These are phyloP conservation scores for Halophytophthora polymorphica DNA, from an alignment of 352 stramenopile genomes.

Conservation along the genomic window DNA sequence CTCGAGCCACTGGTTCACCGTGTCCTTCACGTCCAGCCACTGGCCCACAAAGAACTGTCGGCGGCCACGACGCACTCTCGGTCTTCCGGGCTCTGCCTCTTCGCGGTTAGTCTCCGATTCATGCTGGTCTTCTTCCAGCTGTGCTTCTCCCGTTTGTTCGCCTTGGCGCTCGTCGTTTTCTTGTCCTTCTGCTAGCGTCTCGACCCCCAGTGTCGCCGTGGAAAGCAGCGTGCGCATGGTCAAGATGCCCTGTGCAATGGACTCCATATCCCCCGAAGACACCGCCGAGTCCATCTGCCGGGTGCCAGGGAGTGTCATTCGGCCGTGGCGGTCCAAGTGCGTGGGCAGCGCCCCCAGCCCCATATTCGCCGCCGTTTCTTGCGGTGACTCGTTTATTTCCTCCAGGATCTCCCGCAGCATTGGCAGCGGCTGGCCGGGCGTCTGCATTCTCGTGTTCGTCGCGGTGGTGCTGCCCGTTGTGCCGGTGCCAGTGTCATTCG, in stretches of 20 bases:
- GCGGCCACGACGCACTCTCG: conserved; percentile 23
- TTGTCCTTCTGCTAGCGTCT: background rate
- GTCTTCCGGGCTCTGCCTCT: conserved; percentile 2
- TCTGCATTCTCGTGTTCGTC: background rate
- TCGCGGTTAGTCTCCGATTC: background rate
- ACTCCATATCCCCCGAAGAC: conserved; percentile 35
- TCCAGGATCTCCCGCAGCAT: conserved; percentile 40
- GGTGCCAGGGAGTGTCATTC: background rate
- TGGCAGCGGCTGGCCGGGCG: conserved; percentile 22
- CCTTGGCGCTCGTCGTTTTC: background rate
- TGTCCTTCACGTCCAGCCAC: conserved; percentile 97
- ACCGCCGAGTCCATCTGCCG: background rate
- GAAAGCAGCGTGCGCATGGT: conserved; percentile 56
- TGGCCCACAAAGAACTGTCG: conserved; percentile 89
- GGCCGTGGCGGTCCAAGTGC: background rate
- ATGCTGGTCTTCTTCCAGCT: background rate
- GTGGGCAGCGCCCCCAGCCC: conserved; percentile 12
- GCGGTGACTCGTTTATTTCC: conserved; percentile 26
- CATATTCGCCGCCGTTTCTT: conserved; percentile 28
- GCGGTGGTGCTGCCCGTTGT: background rate
- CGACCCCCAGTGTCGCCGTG: conserved; percentile 17
- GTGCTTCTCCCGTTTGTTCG: background rate
- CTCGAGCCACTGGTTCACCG: conserved; percentile 98
- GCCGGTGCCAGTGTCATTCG: background rate
- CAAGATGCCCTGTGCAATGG: conserved; percentile 53